These are phyloP conservation scores for Xylaria sp. DNA, from an alignment of 2,329 filamentous ascomycete species.

Conservation along the genomic window DNA sequence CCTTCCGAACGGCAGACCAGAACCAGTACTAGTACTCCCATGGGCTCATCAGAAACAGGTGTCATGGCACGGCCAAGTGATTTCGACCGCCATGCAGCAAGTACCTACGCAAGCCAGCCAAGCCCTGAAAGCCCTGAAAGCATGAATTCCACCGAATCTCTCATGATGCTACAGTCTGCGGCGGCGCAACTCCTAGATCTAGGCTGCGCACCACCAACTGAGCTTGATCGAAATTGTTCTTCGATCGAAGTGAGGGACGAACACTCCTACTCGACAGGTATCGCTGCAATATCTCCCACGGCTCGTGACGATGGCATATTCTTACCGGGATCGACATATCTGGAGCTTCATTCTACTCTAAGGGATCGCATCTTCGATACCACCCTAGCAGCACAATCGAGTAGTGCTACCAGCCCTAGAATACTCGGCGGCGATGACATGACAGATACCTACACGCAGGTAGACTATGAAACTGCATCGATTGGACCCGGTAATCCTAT, in stretches of 20 bases:
- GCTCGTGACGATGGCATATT: not conserved
- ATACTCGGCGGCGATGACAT: not conserved
- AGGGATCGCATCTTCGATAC: not conserved
- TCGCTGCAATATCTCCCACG: not conserved
- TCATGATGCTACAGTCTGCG: conserved; percentile 10
- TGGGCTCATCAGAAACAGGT: not conserved
- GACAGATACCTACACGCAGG: not conserved
- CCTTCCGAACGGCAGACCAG: not conserved
- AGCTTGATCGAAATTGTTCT: not conserved
- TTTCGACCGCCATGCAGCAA: not conserved
- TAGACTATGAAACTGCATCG: not conserved
- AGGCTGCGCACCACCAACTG: conserved; percentile 6
- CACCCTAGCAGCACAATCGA: not conserved
- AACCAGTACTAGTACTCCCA: not conserved
- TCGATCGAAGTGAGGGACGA: not conserved
- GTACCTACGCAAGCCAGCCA: not conserved
- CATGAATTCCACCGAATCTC: conserved; percentile 7
- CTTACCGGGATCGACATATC: not conserved
- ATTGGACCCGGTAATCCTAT: not conserved
- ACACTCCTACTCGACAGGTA: not conserved
- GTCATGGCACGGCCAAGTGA: not conserved
- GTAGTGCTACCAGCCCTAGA: not conserved
- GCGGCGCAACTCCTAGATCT: conserved; percentile 17
- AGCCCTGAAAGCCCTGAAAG: not conserved
- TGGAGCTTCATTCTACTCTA: not conserved